Evolutionary conservation across 202 grass and related monocot genomes (phyloP), one percentile per base, ranked within the genome.

Genomic region (Panicum hallii): DNA sequence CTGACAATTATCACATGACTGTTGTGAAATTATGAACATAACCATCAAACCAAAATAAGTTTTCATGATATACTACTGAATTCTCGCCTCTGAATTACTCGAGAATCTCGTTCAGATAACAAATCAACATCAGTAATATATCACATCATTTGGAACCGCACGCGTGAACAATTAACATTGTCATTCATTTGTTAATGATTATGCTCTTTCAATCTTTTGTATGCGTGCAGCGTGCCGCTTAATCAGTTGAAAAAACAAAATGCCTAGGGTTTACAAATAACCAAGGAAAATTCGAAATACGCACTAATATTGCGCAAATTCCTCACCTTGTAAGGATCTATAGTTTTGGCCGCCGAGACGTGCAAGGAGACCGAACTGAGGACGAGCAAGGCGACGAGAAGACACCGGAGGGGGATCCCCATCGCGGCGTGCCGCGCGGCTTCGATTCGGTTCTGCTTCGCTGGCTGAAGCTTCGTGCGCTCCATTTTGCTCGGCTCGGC

Each of bases 251-350:
- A 54, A 20, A 68, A 9, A 30, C 70, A 70, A 32, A 32, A 47
- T 47, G 15, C 67, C 53, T 72, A 61, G 44, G 7, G 20, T 67
- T 50, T 58, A 36, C 53, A 75, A 22, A 23, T 52, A 72, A 61
- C 44, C 40, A 66, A 70, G 16, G 1, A 78, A 77, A 23, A 38
- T 13, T 13, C 54, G 77, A 67, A 82, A 62, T 56, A 17, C n/a
- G n/a, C 9, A 5, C 48, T 4, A 44, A 12, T 57, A 53, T 13
- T 6, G 48, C 42, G 13, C 9, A 54, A 46, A 55, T 49, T 77
- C 9, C 87, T 80, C 50, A 93, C 94, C 89, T 94, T 97, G 67
- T 94, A 92, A 12, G 91, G 94, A 84, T 97, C 91, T 26, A 84
- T 66, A 50, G 76, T 84, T 80, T 93, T 94, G 47, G 94, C 74